phyloP scores from a whole-genome alignment of 2,329 filamentous ascomycete genomes.

The Pyrenochaeta sp. region DNA sequence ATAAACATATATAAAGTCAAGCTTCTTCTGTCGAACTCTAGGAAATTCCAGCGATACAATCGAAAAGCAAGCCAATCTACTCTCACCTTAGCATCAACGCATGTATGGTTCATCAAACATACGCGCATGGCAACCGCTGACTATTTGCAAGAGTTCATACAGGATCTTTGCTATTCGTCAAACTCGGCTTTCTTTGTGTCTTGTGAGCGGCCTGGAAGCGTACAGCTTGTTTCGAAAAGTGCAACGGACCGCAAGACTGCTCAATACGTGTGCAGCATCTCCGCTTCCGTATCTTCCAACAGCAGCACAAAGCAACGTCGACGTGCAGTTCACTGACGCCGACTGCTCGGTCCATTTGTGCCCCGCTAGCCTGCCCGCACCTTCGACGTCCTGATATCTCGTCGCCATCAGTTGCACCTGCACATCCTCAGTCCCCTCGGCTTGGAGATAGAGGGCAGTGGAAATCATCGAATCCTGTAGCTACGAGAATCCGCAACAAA shows the following conservation, averaged over 20 bases:
- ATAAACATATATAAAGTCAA: not conserved
- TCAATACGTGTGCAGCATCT: not conserved
- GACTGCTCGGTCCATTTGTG: not conserved
- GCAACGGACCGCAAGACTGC: not conserved
- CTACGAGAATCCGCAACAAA: constrained; percentile 1
- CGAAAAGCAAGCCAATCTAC: constrained; percentile 4
- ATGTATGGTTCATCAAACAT: not conserved
- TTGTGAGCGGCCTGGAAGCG: not conserved
- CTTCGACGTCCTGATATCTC: not conserved
- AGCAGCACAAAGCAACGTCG: not conserved
- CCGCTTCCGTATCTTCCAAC: not conserved
- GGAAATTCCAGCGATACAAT: not conserved
- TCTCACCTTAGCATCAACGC: constrained; percentile 12
- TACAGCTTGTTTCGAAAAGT: not conserved
- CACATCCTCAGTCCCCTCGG: not conserved
- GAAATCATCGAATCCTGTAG: constrained; percentile 1
- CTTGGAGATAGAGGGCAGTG: constrained; percentile 1
- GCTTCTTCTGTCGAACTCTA: not conserved
- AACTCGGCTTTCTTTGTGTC: not conserved
- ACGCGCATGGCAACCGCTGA: not conserved
- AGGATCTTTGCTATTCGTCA: not conserved
- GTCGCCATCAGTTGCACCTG: not conserved
- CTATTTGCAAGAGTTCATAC: not conserved
- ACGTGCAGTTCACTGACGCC: not conserved
- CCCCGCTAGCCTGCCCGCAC: not conserved